Evolutionary conservation across 2,329 filamentous ascomycete species (phyloP).

Genomic region (Pyrenophora seminiperda): DNA sequence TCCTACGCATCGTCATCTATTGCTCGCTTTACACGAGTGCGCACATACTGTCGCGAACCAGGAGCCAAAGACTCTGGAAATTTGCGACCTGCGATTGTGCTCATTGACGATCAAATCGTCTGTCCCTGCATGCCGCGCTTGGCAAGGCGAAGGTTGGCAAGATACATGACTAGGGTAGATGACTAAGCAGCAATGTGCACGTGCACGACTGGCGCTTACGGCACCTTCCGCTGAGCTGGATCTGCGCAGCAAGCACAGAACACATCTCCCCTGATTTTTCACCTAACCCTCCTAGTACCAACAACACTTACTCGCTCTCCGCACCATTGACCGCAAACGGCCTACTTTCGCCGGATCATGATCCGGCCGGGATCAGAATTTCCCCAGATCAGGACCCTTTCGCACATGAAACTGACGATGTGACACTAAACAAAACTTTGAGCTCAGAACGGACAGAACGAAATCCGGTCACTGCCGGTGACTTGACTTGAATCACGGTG

Average conservation of each 20-base stretch:
- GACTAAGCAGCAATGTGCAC: background rate
- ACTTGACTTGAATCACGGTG: constrained; percentile 22
- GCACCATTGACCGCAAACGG: constrained; percentile 14
- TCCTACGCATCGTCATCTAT: too few species aligned
- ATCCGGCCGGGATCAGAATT: constrained; percentile 25
- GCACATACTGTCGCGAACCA: too few species aligned
- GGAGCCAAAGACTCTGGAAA: too few species aligned
- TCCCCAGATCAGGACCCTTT: constrained; percentile 24
- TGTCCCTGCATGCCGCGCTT: too few species aligned
- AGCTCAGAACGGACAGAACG: constrained; percentile 24
- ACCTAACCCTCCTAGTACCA: constrained; percentile 4
- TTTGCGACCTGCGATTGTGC: too few species aligned
- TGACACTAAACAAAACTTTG: constrained; percentile 34
- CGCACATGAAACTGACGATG: constrained; percentile 39
- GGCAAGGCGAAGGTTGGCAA: too few species aligned
- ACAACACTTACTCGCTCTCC: constrained; percentile 5
- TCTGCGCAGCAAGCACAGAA: background rate
- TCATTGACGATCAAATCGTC: too few species aligned
- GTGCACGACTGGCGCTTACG: constrained; percentile 2
- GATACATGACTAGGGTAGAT: too few species aligned
- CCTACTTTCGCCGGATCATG: constrained; percentile 26
- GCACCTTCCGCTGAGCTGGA: background rate
- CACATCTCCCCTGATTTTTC: background rate
- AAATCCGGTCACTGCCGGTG: constrained; percentile 27
- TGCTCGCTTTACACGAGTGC: too few species aligned